phyloP scores from a whole-genome alignment of 352 stramenopile species.

The Phytophthora podocarpi region DNA sequence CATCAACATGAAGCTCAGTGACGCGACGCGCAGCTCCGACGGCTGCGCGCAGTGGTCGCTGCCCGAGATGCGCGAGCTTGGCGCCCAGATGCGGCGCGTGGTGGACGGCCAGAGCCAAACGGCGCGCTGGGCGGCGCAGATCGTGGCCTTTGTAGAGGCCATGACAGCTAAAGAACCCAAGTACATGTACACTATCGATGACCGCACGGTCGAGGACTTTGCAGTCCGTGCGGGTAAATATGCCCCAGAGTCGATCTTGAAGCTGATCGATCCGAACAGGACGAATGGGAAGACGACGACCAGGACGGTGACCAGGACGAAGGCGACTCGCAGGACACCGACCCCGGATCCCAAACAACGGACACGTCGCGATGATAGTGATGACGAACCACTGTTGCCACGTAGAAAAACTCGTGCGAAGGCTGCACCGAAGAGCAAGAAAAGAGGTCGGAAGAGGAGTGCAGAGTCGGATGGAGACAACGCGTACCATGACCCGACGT shows the following conservation, averaged over 20 bases:
- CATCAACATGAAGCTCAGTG: conserved; percentile 31
- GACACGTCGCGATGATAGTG: neutral
- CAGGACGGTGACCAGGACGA: neutral
- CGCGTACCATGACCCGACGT: conserved; percentile 19
- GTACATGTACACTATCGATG: conserved; percentile 17
- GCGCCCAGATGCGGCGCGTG: conserved; percentile 26
- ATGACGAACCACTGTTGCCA: conserved; percentile 3
- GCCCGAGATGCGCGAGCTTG: conserved; percentile 32
- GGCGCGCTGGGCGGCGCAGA: conserved; percentile 15
- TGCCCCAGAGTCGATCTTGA: conserved; percentile 9
- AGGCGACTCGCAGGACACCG: neutral
- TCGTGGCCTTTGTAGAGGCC: conserved; percentile 13
- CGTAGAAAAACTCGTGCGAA: neutral
- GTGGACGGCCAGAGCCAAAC: conserved; percentile 7
- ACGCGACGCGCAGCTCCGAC: conserved; percentile 12
- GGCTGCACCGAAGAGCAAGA: neutral
- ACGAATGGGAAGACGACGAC: neutral
- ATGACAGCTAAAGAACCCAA: conserved; percentile 20
- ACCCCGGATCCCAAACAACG: neutral
- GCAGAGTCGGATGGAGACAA: conserved; percentile 9
- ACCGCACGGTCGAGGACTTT: conserved; percentile 26
- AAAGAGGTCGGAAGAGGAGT: neutral
- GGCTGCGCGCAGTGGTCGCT: conserved; percentile 30
- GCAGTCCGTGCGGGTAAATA: conserved; percentile 20
- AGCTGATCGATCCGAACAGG: conserved; percentile 7